Conservation (phyloP, 176 grass and related monocot species). For the Rhynchospora tenuis region DNA sequence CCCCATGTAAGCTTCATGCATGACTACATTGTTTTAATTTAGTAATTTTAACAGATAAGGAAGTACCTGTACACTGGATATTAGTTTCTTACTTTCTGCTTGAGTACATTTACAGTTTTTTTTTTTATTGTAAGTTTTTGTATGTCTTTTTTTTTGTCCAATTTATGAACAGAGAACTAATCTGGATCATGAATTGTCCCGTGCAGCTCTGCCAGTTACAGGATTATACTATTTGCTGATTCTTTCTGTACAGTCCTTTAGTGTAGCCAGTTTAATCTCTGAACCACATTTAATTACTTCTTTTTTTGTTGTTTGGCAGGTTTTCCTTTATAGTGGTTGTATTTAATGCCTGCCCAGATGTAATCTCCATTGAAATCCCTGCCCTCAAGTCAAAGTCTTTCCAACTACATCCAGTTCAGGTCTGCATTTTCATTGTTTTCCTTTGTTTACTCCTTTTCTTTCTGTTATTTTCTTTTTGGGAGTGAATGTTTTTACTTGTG, state of each 20-base stretch:
- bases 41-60: not conserved
- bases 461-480: not conserved
- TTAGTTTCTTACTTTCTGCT: not conserved
- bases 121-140: not conserved
- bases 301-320: conserved; percentile 33
- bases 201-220: not conserved
- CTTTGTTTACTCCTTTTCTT: not conserved
- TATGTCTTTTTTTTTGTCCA: not conserved
- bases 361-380: conserved; percentile 50
- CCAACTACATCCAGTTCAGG: conserved; percentile 78
- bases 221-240: not conserved
- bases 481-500: not conserved
- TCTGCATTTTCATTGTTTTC: conserved; percentile 17
- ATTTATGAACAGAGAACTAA: not conserved
- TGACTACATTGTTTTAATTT: not conserved
- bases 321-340: conserved; percentile 54
- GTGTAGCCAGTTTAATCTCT: not conserved
- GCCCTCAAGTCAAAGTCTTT: conserved; percentile 40
- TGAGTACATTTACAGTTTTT: not conserved
- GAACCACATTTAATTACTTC: not conserved
- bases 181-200: not conserved
- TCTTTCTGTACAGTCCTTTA: not conserved
- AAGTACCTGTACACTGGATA: not conserved
- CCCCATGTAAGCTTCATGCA: conserved; percentile 33
- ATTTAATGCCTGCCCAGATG: conserved; percentile 62